phyloP scores from a whole-genome alignment of 2,329 filamentous ascomycete species.

The Talaromyces sp. region DNA sequence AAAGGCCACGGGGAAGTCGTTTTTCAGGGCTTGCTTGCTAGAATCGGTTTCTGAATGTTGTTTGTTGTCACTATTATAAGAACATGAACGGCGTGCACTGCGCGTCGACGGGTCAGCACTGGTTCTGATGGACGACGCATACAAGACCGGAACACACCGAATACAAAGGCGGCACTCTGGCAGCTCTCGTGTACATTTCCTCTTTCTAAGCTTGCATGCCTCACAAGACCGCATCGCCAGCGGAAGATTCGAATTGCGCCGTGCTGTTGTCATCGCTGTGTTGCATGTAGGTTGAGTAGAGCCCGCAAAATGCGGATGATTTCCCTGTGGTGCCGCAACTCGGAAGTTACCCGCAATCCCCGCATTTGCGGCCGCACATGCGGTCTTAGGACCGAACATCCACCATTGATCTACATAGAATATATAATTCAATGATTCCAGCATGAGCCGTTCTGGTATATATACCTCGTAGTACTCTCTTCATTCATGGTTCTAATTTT shows the following conservation, averaged over 20 bases:
- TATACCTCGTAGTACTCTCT: background rate
- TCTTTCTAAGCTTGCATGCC: slow-evolving; percentile 1
- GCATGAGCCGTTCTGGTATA: background rate
- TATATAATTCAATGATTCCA: too few species aligned
- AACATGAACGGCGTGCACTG: too few species aligned
- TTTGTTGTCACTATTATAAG: too few species aligned
- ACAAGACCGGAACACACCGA: background rate
- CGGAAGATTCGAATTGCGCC: background rate
- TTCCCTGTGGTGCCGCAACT: background rate
- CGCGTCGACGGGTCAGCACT: too few species aligned
- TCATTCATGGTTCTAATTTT: background rate
- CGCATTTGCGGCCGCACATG: slow-evolving; percentile 3
- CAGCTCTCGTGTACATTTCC: slow-evolving; percentile 1
- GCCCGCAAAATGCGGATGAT: slow-evolving; percentile 1
- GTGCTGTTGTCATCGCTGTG: background rate
- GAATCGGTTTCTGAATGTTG: too few species aligned
- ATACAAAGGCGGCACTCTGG: slow-evolving; percentile 1
- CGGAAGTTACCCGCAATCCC: background rate
- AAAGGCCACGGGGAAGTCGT: background rate
- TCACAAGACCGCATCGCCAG: slow-evolving; percentile 1
- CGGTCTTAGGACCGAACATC: background rate
- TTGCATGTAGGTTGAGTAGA: background rate
- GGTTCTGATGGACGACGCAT: too few species aligned
- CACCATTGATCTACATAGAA: background rate
- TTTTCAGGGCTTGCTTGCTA: background rate